phyloP scores from a whole-genome alignment of 306 rosid species.

The Canavalia gladiata region DNA sequence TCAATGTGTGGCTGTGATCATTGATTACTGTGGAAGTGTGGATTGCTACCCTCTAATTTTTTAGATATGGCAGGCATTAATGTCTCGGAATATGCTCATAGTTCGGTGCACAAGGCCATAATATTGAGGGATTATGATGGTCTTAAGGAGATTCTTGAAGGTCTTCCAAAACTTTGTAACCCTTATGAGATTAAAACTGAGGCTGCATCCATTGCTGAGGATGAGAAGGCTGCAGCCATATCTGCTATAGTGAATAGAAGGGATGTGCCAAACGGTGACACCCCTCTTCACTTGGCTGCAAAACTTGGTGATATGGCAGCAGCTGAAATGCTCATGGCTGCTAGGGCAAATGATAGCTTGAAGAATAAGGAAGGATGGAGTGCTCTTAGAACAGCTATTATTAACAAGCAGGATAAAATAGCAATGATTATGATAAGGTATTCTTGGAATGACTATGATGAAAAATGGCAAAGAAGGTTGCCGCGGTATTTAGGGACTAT shows the following conservation, averaged over 20 bases:
- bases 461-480: conserved; percentile 79
- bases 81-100: conserved; percentile 77
- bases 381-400: conserved; percentile 81
- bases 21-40: conserved; percentile 11
- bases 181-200: conserved; percentile 73
- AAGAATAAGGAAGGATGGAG: conserved; percentile 93
- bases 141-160: conserved; percentile 65
- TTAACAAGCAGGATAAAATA: conserved; percentile 70
- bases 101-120: conserved; percentile 84
- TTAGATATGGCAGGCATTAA: conserved; percentile 73
- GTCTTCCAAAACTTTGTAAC: conserved; percentile 67
- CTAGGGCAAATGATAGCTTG: conserved; percentile 79
- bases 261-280: conserved; percentile 85
- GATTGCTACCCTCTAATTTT: conserved; percentile 53
- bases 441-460: conserved; percentile 70
- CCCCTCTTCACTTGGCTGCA: conserved; percentile 88
- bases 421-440: conserved; percentile 68
- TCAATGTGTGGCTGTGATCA: conserved; percentile 24
- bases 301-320: conserved; percentile 70
- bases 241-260: conserved; percentile 74
- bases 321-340: conserved; percentile 77
- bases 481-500: conserved; percentile 78
- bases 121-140: conserved; percentile 64
- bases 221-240: conserved; percentile 74
- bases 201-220: conserved; percentile 76